phyloP scores from a whole-genome alignment of 768 basidiomycete genomes.

The Pisolithus microcarpus region DNA sequence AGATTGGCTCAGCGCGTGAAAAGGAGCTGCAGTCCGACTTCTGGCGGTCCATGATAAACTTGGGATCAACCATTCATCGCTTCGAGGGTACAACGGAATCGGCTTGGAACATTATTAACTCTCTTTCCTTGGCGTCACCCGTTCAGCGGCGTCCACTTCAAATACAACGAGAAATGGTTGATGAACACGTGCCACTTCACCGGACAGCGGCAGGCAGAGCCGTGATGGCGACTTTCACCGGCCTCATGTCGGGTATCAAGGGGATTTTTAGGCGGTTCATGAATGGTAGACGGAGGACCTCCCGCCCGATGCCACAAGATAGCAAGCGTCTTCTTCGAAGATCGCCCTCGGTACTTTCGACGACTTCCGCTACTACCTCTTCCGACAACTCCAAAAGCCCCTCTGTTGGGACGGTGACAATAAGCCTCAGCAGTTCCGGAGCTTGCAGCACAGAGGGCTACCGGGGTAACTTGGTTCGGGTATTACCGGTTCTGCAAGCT shows the following conservation, averaged over 20 bases:
- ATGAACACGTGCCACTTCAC: background rate
- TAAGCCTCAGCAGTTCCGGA: background rate
- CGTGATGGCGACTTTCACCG: background rate
- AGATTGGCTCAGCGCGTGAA: conserved; percentile 20
- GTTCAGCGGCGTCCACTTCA: background rate
- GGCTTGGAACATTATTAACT: conserved; percentile 24
- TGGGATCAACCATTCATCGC: conserved; percentile 21
- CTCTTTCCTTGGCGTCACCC: background rate
- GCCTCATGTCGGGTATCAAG: background rate
- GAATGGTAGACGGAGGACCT: too few relatives aligned
- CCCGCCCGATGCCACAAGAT: background rate
- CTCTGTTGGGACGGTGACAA: background rate
- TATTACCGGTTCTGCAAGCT: background rate
- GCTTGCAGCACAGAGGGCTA: background rate
- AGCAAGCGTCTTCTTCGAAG: background rate
- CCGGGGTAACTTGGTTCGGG: background rate
- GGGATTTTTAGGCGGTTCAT: background rate
- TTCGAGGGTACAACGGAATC: conserved; percentile 15
- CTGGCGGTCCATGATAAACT: conserved; percentile 25
- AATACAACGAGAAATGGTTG: conserved; percentile 1
- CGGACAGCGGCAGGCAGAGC: background rate
- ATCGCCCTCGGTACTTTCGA: background rate
- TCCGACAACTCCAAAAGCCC: background rate
- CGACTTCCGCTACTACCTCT: background rate
- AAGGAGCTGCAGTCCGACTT: conserved; percentile 20